Base-by-base conservation (phyloP, 345 rosid species). In the Sisymbrium altissimum region DNA sequence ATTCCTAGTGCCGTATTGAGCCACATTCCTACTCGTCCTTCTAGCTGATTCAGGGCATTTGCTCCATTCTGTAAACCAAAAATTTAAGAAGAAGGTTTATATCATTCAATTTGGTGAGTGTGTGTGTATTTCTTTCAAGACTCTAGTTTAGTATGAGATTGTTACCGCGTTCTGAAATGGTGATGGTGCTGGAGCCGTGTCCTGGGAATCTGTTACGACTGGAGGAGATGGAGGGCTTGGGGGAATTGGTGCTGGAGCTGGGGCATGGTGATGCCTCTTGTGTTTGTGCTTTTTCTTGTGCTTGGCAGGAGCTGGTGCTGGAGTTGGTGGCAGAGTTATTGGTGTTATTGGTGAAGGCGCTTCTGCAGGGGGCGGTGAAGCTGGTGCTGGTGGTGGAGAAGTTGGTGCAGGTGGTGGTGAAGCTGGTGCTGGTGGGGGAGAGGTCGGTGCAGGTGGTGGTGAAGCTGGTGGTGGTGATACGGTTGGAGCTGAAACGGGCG, bases 141-240 rank as follows among this genome's bases (percentile, higher is more conserved):
- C 66, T 46, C 17, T 67, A 7, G 30, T 64, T 66, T 0, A 36
- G 49, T 48, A 44, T 48, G 72, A 60, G 66, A 19, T 4, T 38
- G 30, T 79, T 83, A 88, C 89, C 88, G 79, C 72, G 63, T 81
- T 82, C 77, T 71, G 77, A 58, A 77, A 77, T 44, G 98, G 97
- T 10, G 96, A 82, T 74, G 97, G 97, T 71, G 97, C 97, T 44
- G 97, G 98, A 29, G 86, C 74, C 17, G 84, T 81, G 63, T 86
- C 96, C 46, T 85, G 86, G 2, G 87, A 58, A 32, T 75, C 86
- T 64, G 89, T 70, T 14, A 82, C 57, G 6, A 90, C 72, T 23
- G 97, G 92, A 53, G 98, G 97, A 59, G 95, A 79, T n/a, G 98
- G 97, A 18, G 98, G 98, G 78, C 98, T 89, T 8, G 84, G 87